Conservation (phyloP, 441 rosid species). For the Adansonia rubrostipa region DNA sequence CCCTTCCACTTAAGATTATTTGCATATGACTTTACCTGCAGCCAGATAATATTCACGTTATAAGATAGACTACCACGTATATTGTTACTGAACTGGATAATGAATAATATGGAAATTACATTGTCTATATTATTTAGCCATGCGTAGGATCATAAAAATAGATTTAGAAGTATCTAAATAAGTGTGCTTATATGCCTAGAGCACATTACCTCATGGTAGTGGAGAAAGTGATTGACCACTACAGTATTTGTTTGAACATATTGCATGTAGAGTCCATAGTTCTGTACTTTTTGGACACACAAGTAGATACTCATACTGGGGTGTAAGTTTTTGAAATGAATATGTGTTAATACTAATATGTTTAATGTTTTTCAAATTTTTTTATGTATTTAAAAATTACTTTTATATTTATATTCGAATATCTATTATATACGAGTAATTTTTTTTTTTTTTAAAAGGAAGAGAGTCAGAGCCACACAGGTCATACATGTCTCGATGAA, state of each 20-base stretch:
- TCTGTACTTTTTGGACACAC: neutral
- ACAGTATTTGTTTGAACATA: neutral
- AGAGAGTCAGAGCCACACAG: neutral
- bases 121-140: too few relatives aligned
- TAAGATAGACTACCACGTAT: constrained; percentile 1
- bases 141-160: neutral
- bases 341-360: too few relatives aligned
- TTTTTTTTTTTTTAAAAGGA: too few relatives aligned
- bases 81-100: neutral
- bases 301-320: neutral
- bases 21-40: constrained; percentile 43
- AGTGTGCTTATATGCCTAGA: neutral
- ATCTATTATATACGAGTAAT: too few relatives aligned
- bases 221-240: neutral
- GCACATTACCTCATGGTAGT: neutral
- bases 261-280: neutral
- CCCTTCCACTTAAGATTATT: constrained; percentile 44
- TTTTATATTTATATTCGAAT: too few relatives aligned
- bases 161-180: neutral
- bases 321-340: too few relatives aligned
- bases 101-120: neutral
- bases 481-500: neutral
- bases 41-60: neutral
- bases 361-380: too few relatives aligned
- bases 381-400: too few relatives aligned